Base-by-base conservation (phyloP, 2,329 filamentous ascomycete genomes). In the Furcasterigmium sp. region DNA sequence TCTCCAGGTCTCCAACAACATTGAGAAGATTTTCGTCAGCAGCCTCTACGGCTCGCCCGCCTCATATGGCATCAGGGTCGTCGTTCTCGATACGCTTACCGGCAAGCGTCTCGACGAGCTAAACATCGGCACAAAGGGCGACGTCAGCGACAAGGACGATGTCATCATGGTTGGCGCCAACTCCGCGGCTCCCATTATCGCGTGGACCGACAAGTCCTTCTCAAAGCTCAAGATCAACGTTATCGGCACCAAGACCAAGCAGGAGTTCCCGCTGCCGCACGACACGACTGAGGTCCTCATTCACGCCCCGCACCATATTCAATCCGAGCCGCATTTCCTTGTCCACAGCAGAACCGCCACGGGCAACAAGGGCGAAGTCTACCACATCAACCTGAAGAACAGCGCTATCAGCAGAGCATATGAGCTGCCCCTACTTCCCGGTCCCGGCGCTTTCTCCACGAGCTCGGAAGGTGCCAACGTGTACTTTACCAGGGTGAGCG, bases 401-500 rank as follows among this genome's bases (percentile, higher is more conserved):
- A 78, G 74, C 42, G 76, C 75, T 15, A 75, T 91, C 21, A 76
- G 73, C n/a, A 89, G 87, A 60, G 85, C 85, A 1, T 95, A 95
- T 60, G 80, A 84, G 21, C 72, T 97, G 11, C 87, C 91, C 1
- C 79, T 80, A 41, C 62, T 90, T 17, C 64, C 76, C 19, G 87
- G 85, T 1, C 72, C 70, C 32, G 90, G 89, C 19, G 80, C 85
- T 1, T 88, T 96, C 58, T 85, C 90, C 0, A 84, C 81, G 1
- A 93, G 85, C 64, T 87, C 82, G 3, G 77, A 80, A 32, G 85
- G 84, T 46, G 82, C 85, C 17, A 91, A 93, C 55, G 84, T 95
- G 8, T 96, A 89, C 68, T 95, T 97, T 60, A 91, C 87, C 3
- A 82, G 91, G 46, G 73, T 93, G 47, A 90, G 87, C 0, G 71